Percentiles rank a stretch among this genome's conserved stretches.
Evolutionary conservation across 805 yeast species (phyloP).

Genomic region (Metschnikowia proteae): DNA sequence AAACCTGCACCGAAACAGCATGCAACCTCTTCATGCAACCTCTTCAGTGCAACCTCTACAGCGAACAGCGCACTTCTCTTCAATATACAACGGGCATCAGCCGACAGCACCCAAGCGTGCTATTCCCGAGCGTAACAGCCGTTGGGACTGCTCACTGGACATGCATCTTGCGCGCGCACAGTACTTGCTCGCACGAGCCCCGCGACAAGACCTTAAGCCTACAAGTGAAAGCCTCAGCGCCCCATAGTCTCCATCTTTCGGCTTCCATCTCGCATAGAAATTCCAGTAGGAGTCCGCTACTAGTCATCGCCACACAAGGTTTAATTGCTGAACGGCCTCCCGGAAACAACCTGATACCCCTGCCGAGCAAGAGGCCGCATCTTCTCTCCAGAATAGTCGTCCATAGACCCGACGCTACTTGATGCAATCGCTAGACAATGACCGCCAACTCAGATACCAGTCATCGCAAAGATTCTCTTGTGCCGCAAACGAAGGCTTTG

Average conservation of each 20-base stretch:
- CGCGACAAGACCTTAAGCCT: background rate
- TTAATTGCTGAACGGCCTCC: background rate
- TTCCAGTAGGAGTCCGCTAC: background rate
- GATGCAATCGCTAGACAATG: conserved; percentile 1
- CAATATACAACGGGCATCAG: no score
- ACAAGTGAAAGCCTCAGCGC: background rate
- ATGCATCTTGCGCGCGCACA: background rate
- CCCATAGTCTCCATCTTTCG: background rate
- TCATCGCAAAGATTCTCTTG: background rate
- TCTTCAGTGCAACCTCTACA: no score
- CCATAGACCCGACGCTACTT: background rate
- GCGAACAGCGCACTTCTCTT: background rate
- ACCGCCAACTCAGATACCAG: background rate
- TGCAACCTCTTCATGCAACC: background rate
- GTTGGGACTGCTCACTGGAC: background rate
- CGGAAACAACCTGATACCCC: background rate
- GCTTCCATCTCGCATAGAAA: background rate
- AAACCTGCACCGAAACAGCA: no score
- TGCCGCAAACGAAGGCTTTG: background rate
- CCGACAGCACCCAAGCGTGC: no score
- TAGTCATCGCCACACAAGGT: background rate
- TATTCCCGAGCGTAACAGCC: no score
- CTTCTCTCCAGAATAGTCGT: background rate
- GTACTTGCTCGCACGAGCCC: conserved; percentile 4
- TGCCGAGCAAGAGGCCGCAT: background rate